Conservation (phyloP, 169 alveolate genomes). For the Babesia gibsoni region DNA sequence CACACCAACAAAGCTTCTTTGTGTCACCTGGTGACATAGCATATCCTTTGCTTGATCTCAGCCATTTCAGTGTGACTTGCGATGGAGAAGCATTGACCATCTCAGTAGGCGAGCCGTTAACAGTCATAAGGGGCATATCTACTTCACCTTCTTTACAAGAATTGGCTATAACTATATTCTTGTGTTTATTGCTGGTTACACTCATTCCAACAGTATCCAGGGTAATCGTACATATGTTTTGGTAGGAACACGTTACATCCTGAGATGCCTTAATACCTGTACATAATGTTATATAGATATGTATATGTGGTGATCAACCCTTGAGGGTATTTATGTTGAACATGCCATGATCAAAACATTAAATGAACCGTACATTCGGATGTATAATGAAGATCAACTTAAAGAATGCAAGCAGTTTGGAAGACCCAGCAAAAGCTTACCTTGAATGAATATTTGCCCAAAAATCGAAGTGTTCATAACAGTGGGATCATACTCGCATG, state of each 20-base stretch:
- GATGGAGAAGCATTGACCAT: neutral
- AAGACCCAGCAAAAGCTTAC: too few relatives aligned
- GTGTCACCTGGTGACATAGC: neutral
- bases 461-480: neutral
- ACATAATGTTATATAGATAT: too few relatives aligned
- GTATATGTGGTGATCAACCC: too few relatives aligned
- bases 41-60: neutral
- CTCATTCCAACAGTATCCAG: neutral
- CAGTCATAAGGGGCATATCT: neutral
- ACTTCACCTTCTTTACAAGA: neutral
- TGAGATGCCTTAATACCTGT: neutral
- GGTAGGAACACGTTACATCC: neutral
- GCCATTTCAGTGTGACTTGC: neutral
- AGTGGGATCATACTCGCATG: slow-evolving; percentile 7
- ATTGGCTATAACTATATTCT: neutral
- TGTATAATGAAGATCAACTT: too few relatives aligned
- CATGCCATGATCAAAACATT: too few relatives aligned
- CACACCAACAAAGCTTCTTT: slow-evolving; percentile 10
- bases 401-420: too few relatives aligned
- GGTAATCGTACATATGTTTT: neutral
- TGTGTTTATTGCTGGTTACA: neutral
- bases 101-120: neutral
- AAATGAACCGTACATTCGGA: too few relatives aligned
- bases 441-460: neutral
- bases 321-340: too few relatives aligned